A percentile compares a stretch with the other conserved stretches of the same genome.
Conservation (phyloP, 441 rosid genomes). For the Arabidopsis hybrid region DNA sequence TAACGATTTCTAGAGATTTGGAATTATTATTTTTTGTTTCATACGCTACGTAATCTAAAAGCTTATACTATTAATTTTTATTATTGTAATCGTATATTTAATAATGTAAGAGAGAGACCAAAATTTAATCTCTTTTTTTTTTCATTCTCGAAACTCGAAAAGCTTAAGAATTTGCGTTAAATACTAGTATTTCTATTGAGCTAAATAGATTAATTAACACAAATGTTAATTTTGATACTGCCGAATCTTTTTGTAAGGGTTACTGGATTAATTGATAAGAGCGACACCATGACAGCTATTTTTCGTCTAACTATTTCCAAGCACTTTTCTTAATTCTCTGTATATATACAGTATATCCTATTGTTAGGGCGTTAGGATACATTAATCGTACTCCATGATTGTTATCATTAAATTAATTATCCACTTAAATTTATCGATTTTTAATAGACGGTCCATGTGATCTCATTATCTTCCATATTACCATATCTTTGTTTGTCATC, state of each 20-base stretch:
- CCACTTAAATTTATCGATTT: background rate
- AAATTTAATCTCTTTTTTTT: background rate
- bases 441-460: conserved; percentile 3
- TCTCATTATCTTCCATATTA: background rate
- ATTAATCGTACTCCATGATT: background rate
- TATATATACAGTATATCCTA: background rate
- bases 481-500: background rate
- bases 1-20: conserved; percentile 16
- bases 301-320: background rate
- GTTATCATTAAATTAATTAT: background rate
- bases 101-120: background rate
- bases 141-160: background rate
- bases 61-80: background rate
- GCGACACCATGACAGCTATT: conserved; percentile 4
- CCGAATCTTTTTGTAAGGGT: background rate
- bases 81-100: background rate
- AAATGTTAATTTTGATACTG: background rate
- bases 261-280: background rate
- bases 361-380: conserved; percentile 6
- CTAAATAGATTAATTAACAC: background rate
- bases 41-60: background rate
- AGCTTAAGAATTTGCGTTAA: background rate
- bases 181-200: background rate
- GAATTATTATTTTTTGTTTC: background rate
- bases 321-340: background rate